Evolutionary conservation across 2,329 filamentous ascomycete genomes (phyloP).

Genomic region (Juglanconis oblonga): DNA sequence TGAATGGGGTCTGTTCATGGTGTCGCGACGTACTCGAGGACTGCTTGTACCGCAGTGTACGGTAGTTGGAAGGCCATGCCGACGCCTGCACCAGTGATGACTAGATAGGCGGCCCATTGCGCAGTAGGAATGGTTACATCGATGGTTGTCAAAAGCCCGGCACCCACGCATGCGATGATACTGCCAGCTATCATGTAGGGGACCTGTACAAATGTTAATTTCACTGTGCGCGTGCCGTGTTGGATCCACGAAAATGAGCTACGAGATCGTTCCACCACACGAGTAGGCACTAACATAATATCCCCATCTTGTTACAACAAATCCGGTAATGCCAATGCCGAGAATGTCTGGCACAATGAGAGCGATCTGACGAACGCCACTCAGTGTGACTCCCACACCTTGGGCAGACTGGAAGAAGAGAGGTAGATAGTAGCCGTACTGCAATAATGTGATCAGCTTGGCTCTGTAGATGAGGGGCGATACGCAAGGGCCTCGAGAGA

Average conservation of each 20-base stretch:
- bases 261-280: no score
- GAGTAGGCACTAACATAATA: background rate
- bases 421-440: slow-evolving; percentile 9
- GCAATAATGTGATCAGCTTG: no score
- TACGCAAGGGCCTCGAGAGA: no score
- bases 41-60: background rate
- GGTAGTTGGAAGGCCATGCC: background rate
- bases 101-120: background rate
- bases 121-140: background rate
- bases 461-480: no score
- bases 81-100: background rate
- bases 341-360: background rate
- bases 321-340: background rate
- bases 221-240: no score
- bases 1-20: no score
- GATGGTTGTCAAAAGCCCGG: background rate
- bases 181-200: background rate
- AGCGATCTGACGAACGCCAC: slow-evolving; percentile 6
- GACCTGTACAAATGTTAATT: background rate
- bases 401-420: slow-evolving; percentile 12
- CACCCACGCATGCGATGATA: background rate
- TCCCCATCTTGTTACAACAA: background rate
- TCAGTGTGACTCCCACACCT: background rate
- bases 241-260: background rate
- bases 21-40: background rate